These are phyloP conservation scores for Iris pallida DNA, from an alignment of 116 monocot species.

Conservation along the genomic window DNA sequence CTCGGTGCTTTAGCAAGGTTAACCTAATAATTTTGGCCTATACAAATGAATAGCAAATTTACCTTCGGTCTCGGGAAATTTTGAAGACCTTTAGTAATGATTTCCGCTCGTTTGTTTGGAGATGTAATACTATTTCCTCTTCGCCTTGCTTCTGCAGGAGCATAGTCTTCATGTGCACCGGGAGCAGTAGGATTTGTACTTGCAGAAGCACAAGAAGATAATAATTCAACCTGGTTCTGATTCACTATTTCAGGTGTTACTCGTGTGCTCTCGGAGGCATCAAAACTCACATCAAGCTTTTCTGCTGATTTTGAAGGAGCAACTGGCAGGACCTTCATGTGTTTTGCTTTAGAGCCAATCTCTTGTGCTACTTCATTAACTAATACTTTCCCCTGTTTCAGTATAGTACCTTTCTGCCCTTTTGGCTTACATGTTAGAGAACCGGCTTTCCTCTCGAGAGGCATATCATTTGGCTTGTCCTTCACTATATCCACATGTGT, in stretches of 20 bases:
- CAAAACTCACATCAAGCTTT: slow-evolving; percentile 19
- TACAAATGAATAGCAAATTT: slow-evolving; percentile 8
- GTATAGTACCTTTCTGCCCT: slow-evolving; percentile 9
- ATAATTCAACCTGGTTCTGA: slow-evolving; percentile 13
- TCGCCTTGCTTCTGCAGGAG: slow-evolving; percentile 7
- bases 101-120: slow-evolving; percentile 8
- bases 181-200: slow-evolving; percentile 30
- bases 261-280: slow-evolving; percentile 2
- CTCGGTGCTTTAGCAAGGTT: too few species aligned
- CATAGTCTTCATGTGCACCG: slow-evolving; percentile 15
- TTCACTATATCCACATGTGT: slow-evolving; percentile 12
- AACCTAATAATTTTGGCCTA: too few species aligned
- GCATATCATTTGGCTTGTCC: slow-evolving; percentile 15
- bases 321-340: neutral
- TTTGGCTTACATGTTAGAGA: slow-evolving; percentile 13
- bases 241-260: slow-evolving; percentile 12
- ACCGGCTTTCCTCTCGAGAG: slow-evolving; percentile 12
- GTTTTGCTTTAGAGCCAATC: slow-evolving; percentile 12
- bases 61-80: slow-evolving; percentile 25
- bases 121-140: slow-evolving; percentile 5
- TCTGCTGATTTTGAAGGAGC: slow-evolving; percentile 21
- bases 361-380: slow-evolving; percentile 13
- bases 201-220: slow-evolving; percentile 73
- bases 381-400: slow-evolving; percentile 11
- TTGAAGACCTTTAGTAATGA: neutral